A percentile compares a stretch with the other conserved stretches of the same genome.
These are phyloP conservation scores for Podospora anserina DNA, from an alignment of 495 filamentous ascomycete species.

Conservation along the genomic window DNA sequence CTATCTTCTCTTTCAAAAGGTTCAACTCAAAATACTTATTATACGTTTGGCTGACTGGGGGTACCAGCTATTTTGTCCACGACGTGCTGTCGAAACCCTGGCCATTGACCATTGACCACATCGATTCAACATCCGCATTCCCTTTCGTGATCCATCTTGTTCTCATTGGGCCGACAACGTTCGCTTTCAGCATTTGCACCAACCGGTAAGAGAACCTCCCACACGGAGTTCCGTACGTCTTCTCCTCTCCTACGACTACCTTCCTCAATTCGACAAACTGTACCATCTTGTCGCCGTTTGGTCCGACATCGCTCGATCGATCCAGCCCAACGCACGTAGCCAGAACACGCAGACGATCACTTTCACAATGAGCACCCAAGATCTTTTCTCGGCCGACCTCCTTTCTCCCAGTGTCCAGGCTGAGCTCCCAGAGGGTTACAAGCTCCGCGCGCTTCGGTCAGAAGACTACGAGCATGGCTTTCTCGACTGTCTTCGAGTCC, in stretches of 20 bases:
- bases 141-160: too few species aligned
- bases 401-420: constrained; percentile 72
- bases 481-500: constrained; percentile 83
- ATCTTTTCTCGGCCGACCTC: constrained; percentile 72
- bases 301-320: constrained; percentile 1
- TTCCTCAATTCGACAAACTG: background rate
- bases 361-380: constrained; percentile 45
- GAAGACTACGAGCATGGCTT: constrained; percentile 77
- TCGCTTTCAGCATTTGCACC: background rate
- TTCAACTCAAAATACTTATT: too few species aligned
- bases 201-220: background rate
- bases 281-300: background rate
- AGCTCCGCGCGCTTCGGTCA: constrained; percentile 72
- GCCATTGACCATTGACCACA: too few species aligned
- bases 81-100: background rate
- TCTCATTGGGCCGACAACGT: background rate
- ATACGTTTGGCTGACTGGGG: too few species aligned
- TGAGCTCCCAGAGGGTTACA: constrained; percentile 74
- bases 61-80: too few species aligned
- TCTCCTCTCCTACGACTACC: background rate
- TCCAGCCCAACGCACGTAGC: background rate
- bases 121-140: background rate
- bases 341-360: background rate
- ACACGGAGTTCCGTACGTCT: background rate
- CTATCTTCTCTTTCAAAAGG: too few species aligned